Evolutionary conservation across 495 filamentous ascomycete genomes (phyloP), one percentile per base, ranked within the genome.

Genomic region (Aspergillus funiculosus): DNA sequence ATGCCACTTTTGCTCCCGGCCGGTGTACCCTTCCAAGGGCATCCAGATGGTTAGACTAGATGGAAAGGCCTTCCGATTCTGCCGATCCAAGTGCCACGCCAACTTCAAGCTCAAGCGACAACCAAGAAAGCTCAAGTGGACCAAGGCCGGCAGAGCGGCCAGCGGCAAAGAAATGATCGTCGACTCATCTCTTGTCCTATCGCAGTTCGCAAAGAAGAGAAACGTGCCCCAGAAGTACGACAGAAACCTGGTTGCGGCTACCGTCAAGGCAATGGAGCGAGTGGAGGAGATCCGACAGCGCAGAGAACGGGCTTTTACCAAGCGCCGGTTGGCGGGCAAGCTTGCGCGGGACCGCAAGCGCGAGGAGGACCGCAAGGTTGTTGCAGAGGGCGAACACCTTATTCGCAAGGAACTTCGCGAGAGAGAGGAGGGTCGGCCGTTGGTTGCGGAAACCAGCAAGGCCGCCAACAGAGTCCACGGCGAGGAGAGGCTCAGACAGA

Each of bases 71-170:
- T 70, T 68, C 51, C 55, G 64, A 35, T 82, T 82, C 77, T 94
- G 88, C 74, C 76, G 88, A 31, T 81, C 75, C 48, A 96, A 95
- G 76, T 95, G 90, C 75, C 88, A 94, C 69, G 87, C 89, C 73
- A 94, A 94, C 74, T 95, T 96, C 80, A 95, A 95, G 73, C 95
- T 94, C 88, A 95, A 96, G 82, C 82, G 92, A 53, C 83, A 85
- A 55, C 80, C 81, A n/a, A 72, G 81, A 57, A 83, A 83, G 67
- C 75, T 94, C 60, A 87, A 86, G 66, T 94, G 87, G 88, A 94
- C 88, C 39, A 89, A 89, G 74, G 66, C 62, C 39, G 58, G 66
- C 52, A 83, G 88, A 66, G 82, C 86, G 63, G 79, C 82, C 37
- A 77, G 76, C 48, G 86, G 86, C 60, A 89, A 89, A 66, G 87